These are phyloP conservation scores for Brassica incana DNA, from an alignment of 345 rosid species.

Conservation along the genomic window DNA sequence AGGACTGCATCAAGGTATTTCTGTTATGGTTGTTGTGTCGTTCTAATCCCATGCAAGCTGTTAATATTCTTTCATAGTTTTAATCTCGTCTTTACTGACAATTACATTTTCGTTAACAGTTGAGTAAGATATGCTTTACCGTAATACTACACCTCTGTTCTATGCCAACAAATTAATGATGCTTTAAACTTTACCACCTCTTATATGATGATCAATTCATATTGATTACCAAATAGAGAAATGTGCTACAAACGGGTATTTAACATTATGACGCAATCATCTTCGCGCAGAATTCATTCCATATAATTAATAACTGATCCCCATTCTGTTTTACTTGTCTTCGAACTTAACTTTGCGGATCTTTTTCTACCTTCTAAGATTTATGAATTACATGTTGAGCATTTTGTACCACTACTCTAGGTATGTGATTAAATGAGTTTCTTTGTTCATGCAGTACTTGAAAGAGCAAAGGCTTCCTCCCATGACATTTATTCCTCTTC, in stretches of 20 bases:
- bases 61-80: neutral
- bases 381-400: slow-evolving; percentile 5
- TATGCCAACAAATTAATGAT: slow-evolving; percentile 18
- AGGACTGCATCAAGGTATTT: slow-evolving; percentile 95
- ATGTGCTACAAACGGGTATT: slow-evolving; percentile 4
- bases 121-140: slow-evolving; percentile 9
- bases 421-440: slow-evolving; percentile 20
- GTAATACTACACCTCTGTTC: slow-evolving; percentile 11
- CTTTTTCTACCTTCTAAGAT: slow-evolving; percentile 17
- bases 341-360: slow-evolving; percentile 8
- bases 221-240: slow-evolving; percentile 2
- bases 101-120: neutral
- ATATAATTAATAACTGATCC: neutral
- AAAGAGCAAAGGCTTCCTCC: slow-evolving; percentile 99
- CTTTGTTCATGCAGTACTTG: slow-evolving; percentile 68
- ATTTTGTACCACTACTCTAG: slow-evolving; percentile 5
- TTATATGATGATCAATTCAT: slow-evolving; percentile 9
- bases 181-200: slow-evolving; percentile 16
- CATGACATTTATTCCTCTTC: slow-evolving; percentile 95
- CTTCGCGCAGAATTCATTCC: neutral
- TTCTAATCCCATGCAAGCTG: slow-evolving; percentile 27
- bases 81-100: slow-evolving; percentile 11
- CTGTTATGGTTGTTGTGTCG: slow-evolving; percentile 22
- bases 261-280: slow-evolving; percentile 25
- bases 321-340: neutral